These are phyloP conservation scores for Sporothrix protearum DNA, from an alignment of 2,329 filamentous ascomycete species.

Conservation along the genomic window DNA sequence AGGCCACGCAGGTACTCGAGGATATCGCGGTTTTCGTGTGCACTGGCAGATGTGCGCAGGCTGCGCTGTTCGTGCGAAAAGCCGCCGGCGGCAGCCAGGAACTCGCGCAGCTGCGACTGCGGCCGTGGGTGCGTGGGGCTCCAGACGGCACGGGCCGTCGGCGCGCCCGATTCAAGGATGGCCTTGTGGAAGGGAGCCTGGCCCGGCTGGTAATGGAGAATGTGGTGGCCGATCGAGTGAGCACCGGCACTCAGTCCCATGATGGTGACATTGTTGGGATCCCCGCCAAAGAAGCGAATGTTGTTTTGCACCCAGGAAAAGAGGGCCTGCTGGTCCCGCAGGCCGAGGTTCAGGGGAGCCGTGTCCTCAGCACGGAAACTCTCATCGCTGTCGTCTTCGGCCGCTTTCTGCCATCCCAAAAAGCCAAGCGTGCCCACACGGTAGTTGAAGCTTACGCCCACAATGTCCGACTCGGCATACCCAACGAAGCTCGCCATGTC, in stretches of 20 bases:
- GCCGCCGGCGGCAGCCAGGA: conserved; percentile 51
- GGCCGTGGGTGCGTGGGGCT: conserved; percentile 54
- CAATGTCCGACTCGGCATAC: conserved; percentile 50
- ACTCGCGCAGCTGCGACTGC: conserved; percentile 53
- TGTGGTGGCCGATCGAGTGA: conserved; percentile 66
- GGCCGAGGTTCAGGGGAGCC: conserved; percentile 61
- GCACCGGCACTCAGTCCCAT: conserved; percentile 61
- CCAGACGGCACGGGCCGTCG: conserved; percentile 54
- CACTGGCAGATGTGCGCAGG: background rate
- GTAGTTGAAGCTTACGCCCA: conserved; percentile 61
- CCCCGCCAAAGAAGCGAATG: conserved; percentile 58
- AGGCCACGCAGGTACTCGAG: conserved; percentile 50
- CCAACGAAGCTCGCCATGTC: conserved; percentile 61
- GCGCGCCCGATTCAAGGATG: conserved; percentile 55
- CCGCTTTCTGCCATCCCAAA: conserved; percentile 41
- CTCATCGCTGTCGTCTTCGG: conserved; percentile 24
- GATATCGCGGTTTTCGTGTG: conserved; percentile 44
- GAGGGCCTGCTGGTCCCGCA: conserved; percentile 58
- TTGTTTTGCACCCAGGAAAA: conserved; percentile 60
- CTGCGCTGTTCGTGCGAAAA: background rate
- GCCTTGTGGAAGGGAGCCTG: conserved; percentile 50
- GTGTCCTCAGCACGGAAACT: conserved; percentile 33
- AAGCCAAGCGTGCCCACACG: conserved; percentile 68
- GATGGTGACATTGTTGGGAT: conserved; percentile 55
- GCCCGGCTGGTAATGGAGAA: conserved; percentile 47